Conservation (phyloP, 495 filamentous ascomycete species). For the Letharia columbiana region DNA sequence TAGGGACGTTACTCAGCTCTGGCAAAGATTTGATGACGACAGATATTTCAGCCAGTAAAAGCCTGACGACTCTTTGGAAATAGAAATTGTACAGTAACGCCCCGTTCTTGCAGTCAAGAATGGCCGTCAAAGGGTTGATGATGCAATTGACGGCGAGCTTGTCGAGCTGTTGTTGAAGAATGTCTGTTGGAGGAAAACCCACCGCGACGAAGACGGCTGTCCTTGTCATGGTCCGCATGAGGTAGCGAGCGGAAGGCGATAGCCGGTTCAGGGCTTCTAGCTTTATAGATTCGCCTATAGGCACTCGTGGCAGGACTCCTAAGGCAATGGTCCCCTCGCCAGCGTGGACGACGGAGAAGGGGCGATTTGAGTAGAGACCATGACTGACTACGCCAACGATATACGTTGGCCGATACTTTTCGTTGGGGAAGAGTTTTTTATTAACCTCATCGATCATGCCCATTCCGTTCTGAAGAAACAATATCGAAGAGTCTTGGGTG, state of each 20-base stretch:
- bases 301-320: slow-evolving; percentile 39
- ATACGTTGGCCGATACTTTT: slow-evolving; percentile 57
- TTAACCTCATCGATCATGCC: slow-evolving; percentile 71
- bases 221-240: slow-evolving; percentile 43
- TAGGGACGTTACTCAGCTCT: slow-evolving; percentile 57
- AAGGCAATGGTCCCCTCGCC: slow-evolving; percentile 54
- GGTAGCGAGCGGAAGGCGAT: slow-evolving; percentile 33
- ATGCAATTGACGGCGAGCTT: slow-evolving; percentile 72
- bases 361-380: slow-evolving; percentile 43
- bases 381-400: slow-evolving; percentile 66
- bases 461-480: slow-evolving; percentile 77
- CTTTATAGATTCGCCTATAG: neutral
- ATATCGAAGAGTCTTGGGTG: slow-evolving; percentile 62
- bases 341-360: slow-evolving; percentile 57
- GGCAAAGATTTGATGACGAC: slow-evolving; percentile 55
- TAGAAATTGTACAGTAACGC: slow-evolving; percentile 53
- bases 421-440: slow-evolving; percentile 55
- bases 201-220: slow-evolving; percentile 42
- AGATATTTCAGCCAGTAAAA: slow-evolving; percentile 59
- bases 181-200: slow-evolving; percentile 36
- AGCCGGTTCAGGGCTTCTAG: slow-evolving; percentile 19
- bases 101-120: slow-evolving; percentile 67
- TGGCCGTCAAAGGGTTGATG: slow-evolving; percentile 72
- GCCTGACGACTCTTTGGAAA: slow-evolving; percentile 46
- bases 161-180: slow-evolving; percentile 57